Evolutionary conservation across 2,329 filamentous ascomycete species (phyloP).

Genomic region (Ampelomyces quisqualis): DNA sequence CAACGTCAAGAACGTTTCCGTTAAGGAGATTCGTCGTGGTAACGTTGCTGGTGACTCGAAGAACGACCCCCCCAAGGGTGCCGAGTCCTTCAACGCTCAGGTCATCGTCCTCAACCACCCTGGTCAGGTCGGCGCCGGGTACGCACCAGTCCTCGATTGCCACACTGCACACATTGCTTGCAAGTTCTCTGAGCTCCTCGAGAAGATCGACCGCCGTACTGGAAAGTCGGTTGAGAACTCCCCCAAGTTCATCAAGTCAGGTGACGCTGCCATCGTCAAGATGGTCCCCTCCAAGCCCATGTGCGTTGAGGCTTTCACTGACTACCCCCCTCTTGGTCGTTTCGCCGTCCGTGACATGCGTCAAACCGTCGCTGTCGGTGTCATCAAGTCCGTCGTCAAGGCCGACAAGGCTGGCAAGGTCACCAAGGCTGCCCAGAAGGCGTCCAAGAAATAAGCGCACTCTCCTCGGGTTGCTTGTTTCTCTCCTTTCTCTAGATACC

Average conservation of each 20-base stretch:
- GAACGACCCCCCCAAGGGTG: constrained; percentile 91
- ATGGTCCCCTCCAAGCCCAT: constrained; percentile 99
- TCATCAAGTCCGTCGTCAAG: constrained; percentile 71
- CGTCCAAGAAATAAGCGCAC: constrained; percentile 46
- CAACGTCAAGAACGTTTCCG: constrained; percentile 99
- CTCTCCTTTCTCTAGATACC: constrained; percentile 37
- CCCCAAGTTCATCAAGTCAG: constrained; percentile 99
- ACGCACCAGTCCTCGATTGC: constrained; percentile 99
- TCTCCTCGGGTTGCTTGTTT: constrained; percentile 34
- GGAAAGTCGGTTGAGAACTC: constrained; percentile 89
- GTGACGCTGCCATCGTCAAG: constrained; percentile 99
- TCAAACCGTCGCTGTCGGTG: constrained; percentile 82
- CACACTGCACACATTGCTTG: constrained; percentile 99
- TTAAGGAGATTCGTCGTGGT: constrained; percentile 99
- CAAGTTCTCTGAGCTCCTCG: constrained; percentile 98
- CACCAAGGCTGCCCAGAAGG: constrained; percentile 51
- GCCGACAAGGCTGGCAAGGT: constrained; percentile 54
- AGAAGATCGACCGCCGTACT: constrained; percentile 99
- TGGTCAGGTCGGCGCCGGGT: constrained; percentile 97
- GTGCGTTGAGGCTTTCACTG: constrained; percentile 99
- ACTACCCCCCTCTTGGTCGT: constrained; percentile 98
- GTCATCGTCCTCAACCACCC: constrained; percentile 99
- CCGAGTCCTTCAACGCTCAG: constrained; percentile 97
- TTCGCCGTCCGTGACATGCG: constrained; percentile 99
- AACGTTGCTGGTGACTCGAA: constrained; percentile 99